Percentiles rank a stretch among this genome's conserved stretches.
These are phyloP conservation scores for Dunaliella salina DNA, from an alignment of 163 green algal genomes.

Conservation along the genomic window DNA sequence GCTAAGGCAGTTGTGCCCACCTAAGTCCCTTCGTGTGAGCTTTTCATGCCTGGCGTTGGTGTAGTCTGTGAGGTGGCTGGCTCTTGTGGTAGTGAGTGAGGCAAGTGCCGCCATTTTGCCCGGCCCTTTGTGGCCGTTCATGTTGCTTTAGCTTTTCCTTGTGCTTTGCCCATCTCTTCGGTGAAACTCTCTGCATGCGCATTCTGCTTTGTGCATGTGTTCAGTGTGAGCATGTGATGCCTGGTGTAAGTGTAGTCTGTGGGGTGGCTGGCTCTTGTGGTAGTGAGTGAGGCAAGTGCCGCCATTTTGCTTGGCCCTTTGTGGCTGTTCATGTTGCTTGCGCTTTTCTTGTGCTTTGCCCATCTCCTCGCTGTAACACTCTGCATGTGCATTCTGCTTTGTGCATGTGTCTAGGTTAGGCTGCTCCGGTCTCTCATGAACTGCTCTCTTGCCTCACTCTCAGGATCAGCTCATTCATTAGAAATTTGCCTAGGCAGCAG, in stretches of 20 bases:
- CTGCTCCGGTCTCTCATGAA: background rate
- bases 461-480: no score
- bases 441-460: background rate
- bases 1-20: background rate
- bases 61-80: background rate
- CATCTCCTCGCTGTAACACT: background rate
- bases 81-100: background rate
- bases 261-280: background rate
- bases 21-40: background rate
- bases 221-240: background rate
- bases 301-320: no score
- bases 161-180: background rate
- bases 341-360: background rate
- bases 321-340: background rate
- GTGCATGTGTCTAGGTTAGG: background rate
- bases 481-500: no score
- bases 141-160: background rate
- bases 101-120: background rate
- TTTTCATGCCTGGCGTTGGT: background rate
- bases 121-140: background rate
- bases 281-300: background rate
- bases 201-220: background rate
- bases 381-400: background rate
- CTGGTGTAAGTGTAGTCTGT: background rate
- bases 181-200: background rate